Percentiles rank a stretch among this genome's conserved stretches.
Conservation (phyloP, 768 basidiomycete species). For the Lepiota brunneoincarnata region DNA sequence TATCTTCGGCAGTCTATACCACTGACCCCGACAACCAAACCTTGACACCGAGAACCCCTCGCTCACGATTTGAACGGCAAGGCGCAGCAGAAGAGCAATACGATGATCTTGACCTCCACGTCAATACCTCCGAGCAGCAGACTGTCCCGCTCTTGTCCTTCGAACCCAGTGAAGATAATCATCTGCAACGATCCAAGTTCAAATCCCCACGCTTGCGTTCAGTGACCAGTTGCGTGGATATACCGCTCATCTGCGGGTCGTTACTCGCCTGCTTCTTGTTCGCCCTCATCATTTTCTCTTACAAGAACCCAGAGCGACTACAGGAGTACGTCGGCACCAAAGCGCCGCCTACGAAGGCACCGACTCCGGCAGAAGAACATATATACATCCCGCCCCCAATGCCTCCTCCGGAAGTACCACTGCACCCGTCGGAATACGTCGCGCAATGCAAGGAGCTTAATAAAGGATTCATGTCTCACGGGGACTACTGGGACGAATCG, state of each 20-base stretch:
- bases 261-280: slow-evolving; percentile 30
- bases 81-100: slow-evolving; percentile 51
- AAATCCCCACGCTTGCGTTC: slow-evolving; percentile 2
- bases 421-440: slow-evolving; percentile 54
- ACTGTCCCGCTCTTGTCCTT: slow-evolving; percentile 47
- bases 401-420: slow-evolving; percentile 58
- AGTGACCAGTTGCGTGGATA: neutral
- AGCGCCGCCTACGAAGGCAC: slow-evolving; percentile 12
- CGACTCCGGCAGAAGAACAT: slow-evolving; percentile 14
- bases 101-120: slow-evolving; percentile 35
- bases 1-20: slow-evolving; percentile 29
- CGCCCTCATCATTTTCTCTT: slow-evolving; percentile 48
- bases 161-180: slow-evolving; percentile 26
- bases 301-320: slow-evolving; percentile 45
- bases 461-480: slow-evolving; percentile 43
- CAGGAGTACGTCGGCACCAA: slow-evolving; percentile 41
- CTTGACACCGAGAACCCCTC: slow-evolving; percentile 61
- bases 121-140: slow-evolving; percentile 37
- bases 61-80: slow-evolving; percentile 56
- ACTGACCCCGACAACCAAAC: slow-evolving; percentile 29
- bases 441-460: slow-evolving; percentile 52
- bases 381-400: slow-evolving; percentile 20
- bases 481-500: slow-evolving; percentile 48
- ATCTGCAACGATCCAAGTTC: slow-evolving; percentile 4
- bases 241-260: slow-evolving; percentile 9